Evolutionary conservation across 257 asterid species (phyloP).

Genomic region (Fraxinus pennsylvanica): DNA sequence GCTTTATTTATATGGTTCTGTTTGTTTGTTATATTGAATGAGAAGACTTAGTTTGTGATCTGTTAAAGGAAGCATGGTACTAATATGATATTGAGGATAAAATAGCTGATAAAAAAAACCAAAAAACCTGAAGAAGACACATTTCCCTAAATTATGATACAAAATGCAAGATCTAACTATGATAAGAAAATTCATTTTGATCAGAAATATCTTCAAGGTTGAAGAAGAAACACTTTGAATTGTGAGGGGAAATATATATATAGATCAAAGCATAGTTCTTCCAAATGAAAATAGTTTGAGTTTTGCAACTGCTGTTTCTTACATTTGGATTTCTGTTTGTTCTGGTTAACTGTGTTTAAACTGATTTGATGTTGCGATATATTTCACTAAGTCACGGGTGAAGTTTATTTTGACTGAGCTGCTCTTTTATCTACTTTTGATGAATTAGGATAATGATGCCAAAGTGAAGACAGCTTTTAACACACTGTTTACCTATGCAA

Average conservation of each 20-base stretch:
- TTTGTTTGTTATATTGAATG: conserved; percentile 3
- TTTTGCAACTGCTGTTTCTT: not conserved
- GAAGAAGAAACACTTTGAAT: not conserved
- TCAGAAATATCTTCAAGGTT: not conserved
- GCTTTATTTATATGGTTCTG: conserved; percentile 18
- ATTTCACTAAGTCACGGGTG: not conserved
- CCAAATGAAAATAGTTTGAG: not conserved
- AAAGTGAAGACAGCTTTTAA: conserved; percentile 92
- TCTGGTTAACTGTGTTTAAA: conserved; percentile 1
- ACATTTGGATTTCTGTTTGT: not conserved
- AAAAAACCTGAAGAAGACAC: not conserved
- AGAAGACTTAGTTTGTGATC: not conserved
- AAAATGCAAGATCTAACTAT: not conserved
- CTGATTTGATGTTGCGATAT: not conserved
- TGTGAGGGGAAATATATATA: conserved; percentile 6
- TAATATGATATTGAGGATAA: not conserved
- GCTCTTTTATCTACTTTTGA: conserved; percentile 22
- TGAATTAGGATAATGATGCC: conserved; percentile 75
- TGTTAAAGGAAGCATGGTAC: not conserved
- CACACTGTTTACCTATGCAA: conserved; percentile 82
- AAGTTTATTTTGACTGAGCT: conserved; percentile 4
- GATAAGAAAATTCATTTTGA: not conserved
- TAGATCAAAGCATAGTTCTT: conserved; percentile 3
- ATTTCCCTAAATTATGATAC: not conserved
- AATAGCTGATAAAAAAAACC: not conserved